These are phyloP conservation scores for Rhododendron henanense DNA, from an alignment of 148 eudicot genomes.

Conservation along the genomic window DNA sequence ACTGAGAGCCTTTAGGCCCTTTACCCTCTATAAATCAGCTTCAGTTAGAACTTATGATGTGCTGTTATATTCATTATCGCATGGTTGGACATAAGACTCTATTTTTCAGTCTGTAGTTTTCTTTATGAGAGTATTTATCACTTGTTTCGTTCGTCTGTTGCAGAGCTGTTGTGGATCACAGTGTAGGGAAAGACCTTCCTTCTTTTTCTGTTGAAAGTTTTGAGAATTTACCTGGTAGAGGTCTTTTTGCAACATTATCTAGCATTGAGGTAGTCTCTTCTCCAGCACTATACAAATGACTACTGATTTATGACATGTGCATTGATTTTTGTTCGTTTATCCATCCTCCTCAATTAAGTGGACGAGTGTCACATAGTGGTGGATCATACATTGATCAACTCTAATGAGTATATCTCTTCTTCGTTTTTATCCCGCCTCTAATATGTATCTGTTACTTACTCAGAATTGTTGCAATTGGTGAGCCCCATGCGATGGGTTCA, in stretches of 20 bases:
- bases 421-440: not conserved
- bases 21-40: not conserved
- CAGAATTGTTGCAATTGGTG: not conserved
- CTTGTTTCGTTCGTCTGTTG: slow-evolving; percentile 23
- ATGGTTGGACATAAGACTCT: not conserved
- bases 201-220: slow-evolving; percentile 74
- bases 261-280: slow-evolving; percentile 61
- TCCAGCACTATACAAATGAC: not conserved
- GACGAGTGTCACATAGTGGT: not conserved
- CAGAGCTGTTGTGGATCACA: slow-evolving; percentile 98
- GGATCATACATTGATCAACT: not conserved
- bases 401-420: not conserved
- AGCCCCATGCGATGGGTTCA: not conserved
- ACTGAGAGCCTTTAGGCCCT: not conserved
- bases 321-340: not conserved
- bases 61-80: not conserved
- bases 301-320: not conserved
- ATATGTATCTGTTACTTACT: not conserved
- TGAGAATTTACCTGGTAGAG: slow-evolving; percentile 93
- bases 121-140: not conserved
- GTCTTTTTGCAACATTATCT: slow-evolving; percentile 83
- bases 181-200: slow-evolving; percentile 75
- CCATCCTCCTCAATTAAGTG: not conserved
- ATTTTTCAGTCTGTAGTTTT: not conserved
- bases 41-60: not conserved